Conservation (phyloP, 495 filamentous ascomycete species). For the Xylaria acuta region DNA sequence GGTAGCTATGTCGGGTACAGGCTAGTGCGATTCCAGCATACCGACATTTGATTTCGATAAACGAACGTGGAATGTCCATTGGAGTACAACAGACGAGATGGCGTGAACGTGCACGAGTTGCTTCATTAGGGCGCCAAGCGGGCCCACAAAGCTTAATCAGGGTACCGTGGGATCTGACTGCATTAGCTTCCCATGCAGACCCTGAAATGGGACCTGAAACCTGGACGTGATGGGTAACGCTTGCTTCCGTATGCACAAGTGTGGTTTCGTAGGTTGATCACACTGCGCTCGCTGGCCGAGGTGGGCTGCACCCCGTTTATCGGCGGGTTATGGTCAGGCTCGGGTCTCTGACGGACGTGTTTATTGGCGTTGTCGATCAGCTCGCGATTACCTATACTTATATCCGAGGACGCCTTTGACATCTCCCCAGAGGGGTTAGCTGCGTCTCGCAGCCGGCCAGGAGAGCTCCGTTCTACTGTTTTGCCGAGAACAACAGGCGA, state of each 20-base stretch:
- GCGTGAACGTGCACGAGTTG: not conserved
- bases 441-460: not conserved
- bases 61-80: not conserved
- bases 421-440: too few relatives aligned
- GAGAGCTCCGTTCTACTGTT: not conserved
- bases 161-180: not conserved
- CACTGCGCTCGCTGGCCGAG: constrained; percentile 13
- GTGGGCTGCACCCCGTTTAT: not conserved
- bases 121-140: constrained; percentile 16
- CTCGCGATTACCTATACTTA: too few relatives aligned
- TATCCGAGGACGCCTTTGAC: too few relatives aligned
- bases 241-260: not conserved
- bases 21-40: not conserved
- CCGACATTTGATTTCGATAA: constrained; percentile 2
- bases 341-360: not conserved
- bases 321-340: not conserved
- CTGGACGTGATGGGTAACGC: constrained; percentile 1
- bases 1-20: not conserved
- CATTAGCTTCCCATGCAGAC: constrained; percentile 7
- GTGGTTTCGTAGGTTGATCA: not conserved
- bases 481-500: not conserved
- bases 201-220: constrained; percentile 3
- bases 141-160: constrained; percentile 14
- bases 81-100: too few relatives aligned
- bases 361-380: too few relatives aligned